Conservation (phyloP, 805 yeast genomes). For the Ogataea trehaloabstinens region DNA sequence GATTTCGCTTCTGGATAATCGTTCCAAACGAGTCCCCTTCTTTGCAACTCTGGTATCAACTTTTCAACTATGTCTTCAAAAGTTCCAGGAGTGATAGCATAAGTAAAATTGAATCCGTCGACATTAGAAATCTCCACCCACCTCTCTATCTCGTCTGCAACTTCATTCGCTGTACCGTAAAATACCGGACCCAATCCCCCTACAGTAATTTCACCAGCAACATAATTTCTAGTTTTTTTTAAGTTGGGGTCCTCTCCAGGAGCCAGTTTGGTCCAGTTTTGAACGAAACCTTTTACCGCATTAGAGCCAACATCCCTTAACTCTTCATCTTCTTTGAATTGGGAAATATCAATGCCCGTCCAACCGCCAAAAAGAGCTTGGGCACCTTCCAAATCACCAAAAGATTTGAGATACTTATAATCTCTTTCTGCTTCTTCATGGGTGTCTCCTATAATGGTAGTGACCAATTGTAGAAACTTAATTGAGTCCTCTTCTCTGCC, state of each 20-base stretch:
- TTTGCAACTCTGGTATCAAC: constrained; percentile 30
- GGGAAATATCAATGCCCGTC: constrained; percentile 41
- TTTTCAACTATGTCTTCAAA: constrained; percentile 37
- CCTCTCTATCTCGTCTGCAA: constrained; percentile 38
- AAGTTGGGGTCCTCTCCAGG: constrained; percentile 11
- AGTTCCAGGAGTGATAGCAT: constrained; percentile 36
- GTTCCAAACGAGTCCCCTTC: constrained; percentile 30
- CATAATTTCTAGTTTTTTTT: constrained; percentile 23
- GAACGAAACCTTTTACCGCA: constrained; percentile 33
- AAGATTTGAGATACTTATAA: constrained; percentile 30
- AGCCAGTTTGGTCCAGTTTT: constrained; percentile 32
- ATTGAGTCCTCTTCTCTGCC: constrained; percentile 37
- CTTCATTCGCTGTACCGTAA: constrained; percentile 36
- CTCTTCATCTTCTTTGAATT: constrained; percentile 33
- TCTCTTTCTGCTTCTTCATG: constrained; percentile 41
- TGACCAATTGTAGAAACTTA: constrained; percentile 37
- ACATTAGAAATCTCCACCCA: constrained; percentile 39
- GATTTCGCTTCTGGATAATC: constrained; percentile 26
- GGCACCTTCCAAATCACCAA: constrained; percentile 41
- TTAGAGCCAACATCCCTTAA: constrained; percentile 32
- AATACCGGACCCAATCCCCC: constrained; percentile 33
- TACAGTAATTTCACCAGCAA: constrained; percentile 30
- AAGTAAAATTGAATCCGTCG: constrained; percentile 43
- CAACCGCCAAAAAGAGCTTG: constrained; percentile 39
- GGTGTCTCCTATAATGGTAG: constrained; percentile 39